A percentile compares a stretch with the other conserved stretches of the same genome.
Conservation (phyloP, 345 rosid species). For the Syzygium aqueum region DNA sequence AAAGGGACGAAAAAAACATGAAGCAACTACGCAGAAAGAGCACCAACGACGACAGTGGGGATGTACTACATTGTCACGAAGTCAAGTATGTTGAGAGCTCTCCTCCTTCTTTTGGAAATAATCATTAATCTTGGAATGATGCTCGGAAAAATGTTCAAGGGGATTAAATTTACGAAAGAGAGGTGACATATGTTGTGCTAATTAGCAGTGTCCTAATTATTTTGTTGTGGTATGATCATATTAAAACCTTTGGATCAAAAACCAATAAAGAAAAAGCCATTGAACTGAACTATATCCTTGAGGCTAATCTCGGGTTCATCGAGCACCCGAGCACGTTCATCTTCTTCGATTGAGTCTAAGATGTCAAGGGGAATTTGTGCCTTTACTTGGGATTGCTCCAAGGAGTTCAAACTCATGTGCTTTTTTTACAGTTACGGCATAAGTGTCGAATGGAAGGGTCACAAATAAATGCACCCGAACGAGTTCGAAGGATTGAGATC, state of each 20-base stretch:
- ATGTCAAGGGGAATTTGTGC: not conserved
- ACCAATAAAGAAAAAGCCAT: not conserved
- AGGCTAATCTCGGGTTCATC: not conserved
- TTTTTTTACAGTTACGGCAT: not conserved
- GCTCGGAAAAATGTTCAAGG: not conserved
- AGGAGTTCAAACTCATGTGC: not conserved
- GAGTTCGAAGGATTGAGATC: not conserved
- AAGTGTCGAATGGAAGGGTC: not conserved
- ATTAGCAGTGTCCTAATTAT: not conserved
- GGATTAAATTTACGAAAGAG: not conserved
- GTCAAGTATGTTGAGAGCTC: not conserved
- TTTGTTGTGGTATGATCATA: not conserved
- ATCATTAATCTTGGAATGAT: not conserved
- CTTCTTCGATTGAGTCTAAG: not conserved
- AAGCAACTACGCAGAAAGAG: not conserved
- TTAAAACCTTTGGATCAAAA: not conserved
- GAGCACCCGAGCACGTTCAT: not conserved
- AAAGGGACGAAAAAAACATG: not conserved
- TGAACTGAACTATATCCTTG: not conserved
- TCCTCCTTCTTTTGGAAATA: not conserved
- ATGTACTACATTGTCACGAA: not conserved
- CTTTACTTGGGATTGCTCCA: not conserved
- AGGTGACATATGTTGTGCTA: not conserved
- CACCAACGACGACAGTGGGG: not conserved
- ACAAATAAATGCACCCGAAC: rapidly evolving